These are phyloP conservation scores for Exophiala phaeomuriformis DNA, from an alignment of 2,329 filamentous ascomycete species.

Conservation along the genomic window DNA sequence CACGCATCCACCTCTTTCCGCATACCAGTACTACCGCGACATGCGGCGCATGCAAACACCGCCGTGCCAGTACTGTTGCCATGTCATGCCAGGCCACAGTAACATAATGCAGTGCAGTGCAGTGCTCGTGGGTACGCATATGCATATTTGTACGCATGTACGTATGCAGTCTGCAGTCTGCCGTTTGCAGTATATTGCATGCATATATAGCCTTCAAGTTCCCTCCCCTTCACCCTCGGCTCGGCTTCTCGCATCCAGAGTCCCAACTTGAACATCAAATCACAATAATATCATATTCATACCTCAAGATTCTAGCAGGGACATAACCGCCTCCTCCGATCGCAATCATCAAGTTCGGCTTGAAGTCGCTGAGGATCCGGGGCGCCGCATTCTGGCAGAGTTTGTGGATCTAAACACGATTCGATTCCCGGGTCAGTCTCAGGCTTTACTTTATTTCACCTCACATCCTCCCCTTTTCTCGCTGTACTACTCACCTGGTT, in stretches of 20 bases:
- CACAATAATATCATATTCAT: slow-evolving; percentile 15
- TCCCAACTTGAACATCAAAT: no score
- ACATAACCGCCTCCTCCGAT: slow-evolving; percentile 97
- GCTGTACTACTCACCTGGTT: slow-evolving; percentile 61
- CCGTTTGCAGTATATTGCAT: no score
- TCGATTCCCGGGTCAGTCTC: neutral
- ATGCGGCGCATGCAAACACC: no score
- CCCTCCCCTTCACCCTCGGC: no score
- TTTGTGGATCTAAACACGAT: slow-evolving; percentile 71
- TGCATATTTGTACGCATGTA: neutral
- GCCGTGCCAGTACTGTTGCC: neutral
- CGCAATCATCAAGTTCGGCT: slow-evolving; percentile 95
- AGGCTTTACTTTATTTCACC: no score
- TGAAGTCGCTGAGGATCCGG: slow-evolving; percentile 73
- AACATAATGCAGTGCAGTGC: neutral
- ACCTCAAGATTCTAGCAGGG: slow-evolving; percentile 87
- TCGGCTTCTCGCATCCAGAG: neutral
- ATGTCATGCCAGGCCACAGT: no score
- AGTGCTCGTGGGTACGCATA: neutral
- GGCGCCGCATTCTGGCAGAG: slow-evolving; percentile 82
- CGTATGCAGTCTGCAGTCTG: no score
- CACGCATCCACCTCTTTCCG: neutral
- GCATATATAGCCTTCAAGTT: no score
- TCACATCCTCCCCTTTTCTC: no score
- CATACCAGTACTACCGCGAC: no score